Conservation (phyloP, 202 grass and related monocot species). For the Setaria viridis region DNA sequence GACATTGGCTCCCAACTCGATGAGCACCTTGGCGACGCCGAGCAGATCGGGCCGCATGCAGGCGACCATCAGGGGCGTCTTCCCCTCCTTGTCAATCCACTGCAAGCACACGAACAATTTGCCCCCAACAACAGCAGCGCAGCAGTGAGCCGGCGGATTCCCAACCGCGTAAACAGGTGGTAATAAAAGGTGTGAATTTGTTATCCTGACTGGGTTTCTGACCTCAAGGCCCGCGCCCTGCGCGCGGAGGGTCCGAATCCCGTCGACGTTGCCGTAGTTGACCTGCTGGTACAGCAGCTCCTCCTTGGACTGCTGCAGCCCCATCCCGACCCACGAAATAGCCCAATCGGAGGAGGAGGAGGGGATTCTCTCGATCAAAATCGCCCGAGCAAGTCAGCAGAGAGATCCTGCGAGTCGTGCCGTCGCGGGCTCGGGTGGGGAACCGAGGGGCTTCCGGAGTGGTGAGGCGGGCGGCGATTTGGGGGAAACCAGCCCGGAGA, state of each 20-base stretch:
- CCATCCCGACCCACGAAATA: constrained; percentile 53
- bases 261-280: constrained; percentile 77
- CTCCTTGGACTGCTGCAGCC: constrained; percentile 83
- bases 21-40: constrained; percentile 61
- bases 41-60: constrained; percentile 78
- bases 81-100: constrained; percentile 99
- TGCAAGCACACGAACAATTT: constrained; percentile 42
- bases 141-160: background rate
- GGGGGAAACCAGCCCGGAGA: constrained; percentile 20
- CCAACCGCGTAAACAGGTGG: background rate
- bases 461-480: background rate
- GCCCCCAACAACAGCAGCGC: background rate
- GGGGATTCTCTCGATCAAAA: background rate
- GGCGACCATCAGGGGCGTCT: constrained; percentile 78
- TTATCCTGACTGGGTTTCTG: background rate
- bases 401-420: background rate
- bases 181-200: background rate
- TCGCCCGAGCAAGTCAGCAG: background rate
- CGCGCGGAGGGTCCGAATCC: constrained; percentile 59
- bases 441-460: background rate
- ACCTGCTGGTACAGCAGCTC: constrained; percentile 95
- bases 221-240: constrained; percentile 87
- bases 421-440: background rate
- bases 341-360: background rate
- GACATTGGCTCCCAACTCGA: constrained; percentile 86